phyloP scores from a whole-genome alignment of 169 alveolate species.

The Eimeria nieschulzi region DNA sequence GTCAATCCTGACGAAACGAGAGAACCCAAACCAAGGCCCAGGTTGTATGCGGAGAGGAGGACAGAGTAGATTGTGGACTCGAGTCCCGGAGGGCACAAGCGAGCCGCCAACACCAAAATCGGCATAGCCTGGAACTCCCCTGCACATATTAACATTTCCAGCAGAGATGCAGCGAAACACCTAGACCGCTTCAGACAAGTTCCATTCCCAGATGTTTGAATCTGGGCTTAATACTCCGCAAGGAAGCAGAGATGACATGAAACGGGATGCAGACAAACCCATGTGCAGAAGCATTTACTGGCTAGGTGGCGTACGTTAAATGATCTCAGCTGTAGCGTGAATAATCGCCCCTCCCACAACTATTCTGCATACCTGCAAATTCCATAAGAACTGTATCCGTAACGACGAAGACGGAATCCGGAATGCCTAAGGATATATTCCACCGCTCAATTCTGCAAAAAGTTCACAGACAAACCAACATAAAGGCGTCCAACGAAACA shows the following conservation, averaged over 20 bases:
- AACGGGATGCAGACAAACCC: too few relatives aligned
- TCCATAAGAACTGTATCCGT: slow-evolving; percentile 87
- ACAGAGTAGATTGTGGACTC: slow-evolving; percentile 90
- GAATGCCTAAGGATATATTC: slow-evolving; percentile 84
- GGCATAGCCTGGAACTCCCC: slow-evolving; percentile 88
- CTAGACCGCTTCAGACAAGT: too few relatives aligned
- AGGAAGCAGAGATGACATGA: background rate
- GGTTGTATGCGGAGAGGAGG: slow-evolving; percentile 84
- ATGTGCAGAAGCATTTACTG: too few relatives aligned
- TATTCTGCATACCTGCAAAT: slow-evolving; percentile 79
- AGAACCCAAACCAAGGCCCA: slow-evolving; percentile 87
- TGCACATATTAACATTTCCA: background rate
- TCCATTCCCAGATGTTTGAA: too few relatives aligned
- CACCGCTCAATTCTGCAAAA: slow-evolving; percentile 81
- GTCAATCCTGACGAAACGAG: slow-evolving; percentile 84
- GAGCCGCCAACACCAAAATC: slow-evolving; percentile 86
- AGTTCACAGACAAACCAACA: background rate
- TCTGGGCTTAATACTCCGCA: too few relatives aligned
- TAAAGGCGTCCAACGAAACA: background rate
- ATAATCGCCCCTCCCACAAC: too few relatives aligned
- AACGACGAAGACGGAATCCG: slow-evolving; percentile 86
- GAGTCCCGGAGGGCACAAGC: slow-evolving; percentile 89
- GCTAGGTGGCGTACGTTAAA: too few relatives aligned
- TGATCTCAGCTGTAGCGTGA: too few relatives aligned
- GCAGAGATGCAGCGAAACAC: too few relatives aligned